These are phyloP conservation scores for Suillus ampliporus DNA, from an alignment of 768 basidiomycete genomes.

Conservation along the genomic window DNA sequence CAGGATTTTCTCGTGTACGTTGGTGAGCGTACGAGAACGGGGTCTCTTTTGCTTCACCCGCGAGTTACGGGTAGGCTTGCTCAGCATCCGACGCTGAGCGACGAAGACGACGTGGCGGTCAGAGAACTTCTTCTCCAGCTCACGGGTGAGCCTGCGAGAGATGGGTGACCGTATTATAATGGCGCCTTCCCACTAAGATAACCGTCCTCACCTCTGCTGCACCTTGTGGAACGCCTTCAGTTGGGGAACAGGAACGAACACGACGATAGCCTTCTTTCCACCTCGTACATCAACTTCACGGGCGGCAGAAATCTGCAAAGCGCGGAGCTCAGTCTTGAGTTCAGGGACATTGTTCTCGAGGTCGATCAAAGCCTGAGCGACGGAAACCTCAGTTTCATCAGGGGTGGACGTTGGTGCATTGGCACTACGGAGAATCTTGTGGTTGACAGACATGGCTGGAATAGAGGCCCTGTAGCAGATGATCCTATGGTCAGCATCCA, in stretches of 20 bases:
- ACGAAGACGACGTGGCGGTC: conserved; percentile 99
- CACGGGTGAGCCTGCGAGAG: conserved; percentile 83
- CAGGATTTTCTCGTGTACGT: conserved; percentile 97
- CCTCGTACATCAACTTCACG: conserved; percentile 99
- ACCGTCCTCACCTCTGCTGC: conserved; percentile 76
- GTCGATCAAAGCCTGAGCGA: conserved; percentile 96
- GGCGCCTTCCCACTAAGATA: not conserved
- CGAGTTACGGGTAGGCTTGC: conserved; percentile 94
- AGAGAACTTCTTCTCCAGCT: conserved; percentile 99
- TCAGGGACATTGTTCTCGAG: conserved; percentile 98
- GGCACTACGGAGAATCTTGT: conserved; percentile 95
- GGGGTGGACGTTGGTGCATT: conserved; percentile 91
- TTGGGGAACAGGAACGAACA: conserved; percentile 98
- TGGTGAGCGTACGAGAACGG: conserved; percentile 94
- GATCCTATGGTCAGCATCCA: conserved; percentile 50
- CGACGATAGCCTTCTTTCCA: conserved; percentile 98
- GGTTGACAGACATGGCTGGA: conserved; percentile 68
- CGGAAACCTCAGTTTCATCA: conserved; percentile 87
- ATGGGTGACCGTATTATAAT: conserved; percentile 16
- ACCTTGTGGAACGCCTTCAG: conserved; percentile 99
- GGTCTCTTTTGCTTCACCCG: conserved; percentile 96
- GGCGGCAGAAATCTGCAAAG: conserved; percentile 96
- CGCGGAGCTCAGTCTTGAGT: conserved; percentile 94
- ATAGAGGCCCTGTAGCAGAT: conserved; percentile 24
- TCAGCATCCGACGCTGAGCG: conserved; percentile 97